These are phyloP conservation scores for Senecio squalidus DNA, from an alignment of 140 eudicot species.

Conservation along the genomic window DNA sequence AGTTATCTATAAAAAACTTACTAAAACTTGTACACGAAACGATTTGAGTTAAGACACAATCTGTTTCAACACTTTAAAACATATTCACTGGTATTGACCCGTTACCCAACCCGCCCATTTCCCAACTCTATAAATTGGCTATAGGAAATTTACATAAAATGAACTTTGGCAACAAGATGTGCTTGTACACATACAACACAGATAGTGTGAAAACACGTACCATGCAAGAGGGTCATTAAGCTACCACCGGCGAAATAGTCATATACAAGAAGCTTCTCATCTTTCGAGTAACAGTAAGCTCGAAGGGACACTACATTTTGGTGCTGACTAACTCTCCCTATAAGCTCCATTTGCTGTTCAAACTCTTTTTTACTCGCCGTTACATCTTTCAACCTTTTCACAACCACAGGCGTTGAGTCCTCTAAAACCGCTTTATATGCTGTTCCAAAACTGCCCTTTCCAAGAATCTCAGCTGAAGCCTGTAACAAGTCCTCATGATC, in stretches of 20 bases:
- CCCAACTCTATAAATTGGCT: no score
- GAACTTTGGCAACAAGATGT: background rate
- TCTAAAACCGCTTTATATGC: constrained; percentile 76
- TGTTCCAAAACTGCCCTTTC: constrained; percentile 87
- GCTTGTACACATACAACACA: background rate
- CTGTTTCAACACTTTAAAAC: no score
- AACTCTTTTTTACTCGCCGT: constrained; percentile 55
- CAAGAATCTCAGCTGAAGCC: constrained; percentile 91
- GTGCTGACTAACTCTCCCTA: constrained; percentile 72
- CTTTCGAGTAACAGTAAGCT: constrained; percentile 73
- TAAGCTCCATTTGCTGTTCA: constrained; percentile 73
- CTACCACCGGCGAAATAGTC: constrained; percentile 60
- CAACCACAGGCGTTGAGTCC: constrained; percentile 69
- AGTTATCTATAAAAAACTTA: no score
- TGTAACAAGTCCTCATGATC: constrained; percentile 80
- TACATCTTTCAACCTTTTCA: constrained; percentile 69
- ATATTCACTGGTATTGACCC: no score
- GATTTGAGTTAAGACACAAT: no score
- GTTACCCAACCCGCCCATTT: no score
- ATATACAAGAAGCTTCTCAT: constrained; percentile 79
- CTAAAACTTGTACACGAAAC: no score
- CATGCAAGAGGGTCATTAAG: constrained; percentile 69
- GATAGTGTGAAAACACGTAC: constrained; percentile 28
- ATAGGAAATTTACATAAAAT: no score
- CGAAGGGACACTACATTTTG: constrained; percentile 66